Base-by-base conservation (phyloP, 78 protist genomes). In the Capsaspora owczarzaki region DNA sequence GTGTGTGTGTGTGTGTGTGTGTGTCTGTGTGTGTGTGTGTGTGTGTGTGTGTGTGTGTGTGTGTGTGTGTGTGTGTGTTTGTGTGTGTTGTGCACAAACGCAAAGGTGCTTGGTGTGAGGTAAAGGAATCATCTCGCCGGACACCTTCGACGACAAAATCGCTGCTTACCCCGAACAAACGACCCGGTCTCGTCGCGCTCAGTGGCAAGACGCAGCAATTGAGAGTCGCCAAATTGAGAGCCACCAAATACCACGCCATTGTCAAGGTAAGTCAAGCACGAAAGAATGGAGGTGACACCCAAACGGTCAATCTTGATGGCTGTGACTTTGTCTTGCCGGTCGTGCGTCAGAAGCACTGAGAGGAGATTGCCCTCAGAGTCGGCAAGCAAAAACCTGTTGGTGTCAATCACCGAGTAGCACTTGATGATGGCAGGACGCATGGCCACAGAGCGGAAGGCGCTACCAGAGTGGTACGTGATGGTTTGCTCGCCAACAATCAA, bases 231-330 rank as follows among this genome's bases (percentile, higher is more conserved):
- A 31, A 46, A 71, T 25, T 41, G 14, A 0, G 89, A 82, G 53
- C 97, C 97, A 35, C 88, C 60, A 68, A 74, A 93, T 37, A 92
- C 93, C 19, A 89, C 89, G n/a, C 93, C 93, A 25, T 49, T 66
- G 79, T 90, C 94, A 12, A 94, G 71, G 79, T 90, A 90, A 40
- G 82, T 22, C 29, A 92, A 40, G 10, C 81, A 46, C 23, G 76
- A 63, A 14, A 92, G 66, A 35, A 10, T 22, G 25, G 83, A 43
- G 0, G 89, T 92, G 53, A 61, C 78, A 66, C 93, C 96, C 19
- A 89, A 68, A 29, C 0, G 1, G 49, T 83, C 85, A 1, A 76
- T 53, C 16, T 33, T n/a, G 71, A 85, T 35, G 29, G 60, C 85
- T 3, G 38, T 49, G 1, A 84, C 87, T 12, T 53, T n/a, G 82